Evolutionary conservation across 306 rosid species (phyloP).

Genomic region (Trifolium fragiferum): DNA sequence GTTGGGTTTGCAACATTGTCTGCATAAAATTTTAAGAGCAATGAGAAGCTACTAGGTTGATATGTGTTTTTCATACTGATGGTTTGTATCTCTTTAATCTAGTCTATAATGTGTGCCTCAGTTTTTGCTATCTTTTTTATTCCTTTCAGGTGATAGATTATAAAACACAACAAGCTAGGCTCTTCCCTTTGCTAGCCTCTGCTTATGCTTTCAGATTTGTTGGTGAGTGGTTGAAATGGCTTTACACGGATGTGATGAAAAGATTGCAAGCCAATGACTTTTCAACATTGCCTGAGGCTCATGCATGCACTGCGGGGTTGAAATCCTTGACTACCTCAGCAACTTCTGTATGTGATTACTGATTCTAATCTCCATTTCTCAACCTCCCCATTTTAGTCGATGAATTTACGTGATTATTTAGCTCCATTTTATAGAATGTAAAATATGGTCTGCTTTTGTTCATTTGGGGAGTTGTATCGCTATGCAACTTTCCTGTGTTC

Average conservation of each 20-base stretch:
- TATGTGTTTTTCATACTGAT: conserved; percentile 19
- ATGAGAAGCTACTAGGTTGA: conserved; percentile 4
- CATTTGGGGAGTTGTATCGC: neutral
- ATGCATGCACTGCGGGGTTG: conserved; percentile 99
- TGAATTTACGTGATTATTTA: conserved; percentile 18
- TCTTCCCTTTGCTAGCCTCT: conserved; percentile 97
- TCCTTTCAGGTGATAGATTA: conserved; percentile 81
- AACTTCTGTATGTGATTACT: conserved; percentile 77
- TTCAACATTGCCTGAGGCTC: conserved; percentile 95
- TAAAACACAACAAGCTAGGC: conserved; percentile 95
- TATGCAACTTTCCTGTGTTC: neutral
- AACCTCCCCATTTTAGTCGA: conserved; percentile 22
- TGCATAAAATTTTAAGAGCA: conserved; percentile 7
- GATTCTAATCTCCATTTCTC: conserved; percentile 32
- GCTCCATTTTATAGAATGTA: conserved; percentile 26
- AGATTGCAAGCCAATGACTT: conserved; percentile 83
- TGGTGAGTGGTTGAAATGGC: conserved; percentile 98
- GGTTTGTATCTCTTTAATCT: conserved; percentile 19
- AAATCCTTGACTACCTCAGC: conserved; percentile 93
- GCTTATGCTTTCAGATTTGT: conserved; percentile 99
- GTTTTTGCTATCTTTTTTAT: conserved; percentile 37
- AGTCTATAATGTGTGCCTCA: conserved; percentile 24
- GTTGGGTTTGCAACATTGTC: conserved; percentile 18
- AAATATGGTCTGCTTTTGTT: conserved; percentile 13
- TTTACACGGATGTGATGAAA: conserved; percentile 85